A percentile compares a stretch with the other conserved stretches of the same genome.
phyloP scores from a whole-genome alignment of 2,329 filamentous ascomycete species.

The Cladosporium sp. region DNA sequence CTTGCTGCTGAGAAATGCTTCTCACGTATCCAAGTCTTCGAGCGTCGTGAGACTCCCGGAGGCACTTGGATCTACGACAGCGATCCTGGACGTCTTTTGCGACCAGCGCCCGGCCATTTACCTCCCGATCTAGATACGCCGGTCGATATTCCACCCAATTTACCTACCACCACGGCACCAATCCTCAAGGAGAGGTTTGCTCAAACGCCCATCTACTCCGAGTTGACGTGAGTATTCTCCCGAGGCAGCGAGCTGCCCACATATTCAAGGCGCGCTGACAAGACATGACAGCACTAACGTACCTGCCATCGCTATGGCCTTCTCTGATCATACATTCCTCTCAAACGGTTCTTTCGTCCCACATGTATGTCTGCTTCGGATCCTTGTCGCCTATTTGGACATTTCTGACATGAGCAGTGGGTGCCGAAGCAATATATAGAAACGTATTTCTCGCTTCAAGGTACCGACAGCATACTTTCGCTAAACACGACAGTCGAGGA shows the following conservation, averaged over 20 bases:
- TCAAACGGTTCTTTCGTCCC: constrained; percentile 57
- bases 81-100: constrained; percentile 36
- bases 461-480: constrained; percentile 48
- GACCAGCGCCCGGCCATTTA: constrained; percentile 46
- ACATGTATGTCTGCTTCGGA: constrained; percentile 34
- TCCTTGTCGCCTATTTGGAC: neutral
- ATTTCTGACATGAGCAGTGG: constrained; percentile 28
- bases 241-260: neutral
- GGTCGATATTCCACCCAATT: constrained; percentile 44
- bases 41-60: constrained; percentile 37
- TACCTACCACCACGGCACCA: constrained; percentile 46
- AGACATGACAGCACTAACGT: constrained; percentile 50
- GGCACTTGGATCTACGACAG: constrained; percentile 53
- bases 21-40: constrained; percentile 38
- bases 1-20: constrained; percentile 38
- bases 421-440: constrained; percentile 58
- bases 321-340: constrained; percentile 55
- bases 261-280: neutral
- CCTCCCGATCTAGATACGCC: constrained; percentile 51
- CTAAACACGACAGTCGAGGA: constrained; percentile 57
- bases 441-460: constrained; percentile 55
- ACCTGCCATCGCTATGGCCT: constrained; percentile 57
- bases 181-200: constrained; percentile 48
- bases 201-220: constrained; percentile 54
- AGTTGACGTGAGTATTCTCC: constrained; percentile 41